Percentiles rank a stretch among this genome's conserved stretches.
These are phyloP conservation scores for Pulicaria dysenterica DNA, from an alignment of 129 eudicot species.

Conservation along the genomic window DNA sequence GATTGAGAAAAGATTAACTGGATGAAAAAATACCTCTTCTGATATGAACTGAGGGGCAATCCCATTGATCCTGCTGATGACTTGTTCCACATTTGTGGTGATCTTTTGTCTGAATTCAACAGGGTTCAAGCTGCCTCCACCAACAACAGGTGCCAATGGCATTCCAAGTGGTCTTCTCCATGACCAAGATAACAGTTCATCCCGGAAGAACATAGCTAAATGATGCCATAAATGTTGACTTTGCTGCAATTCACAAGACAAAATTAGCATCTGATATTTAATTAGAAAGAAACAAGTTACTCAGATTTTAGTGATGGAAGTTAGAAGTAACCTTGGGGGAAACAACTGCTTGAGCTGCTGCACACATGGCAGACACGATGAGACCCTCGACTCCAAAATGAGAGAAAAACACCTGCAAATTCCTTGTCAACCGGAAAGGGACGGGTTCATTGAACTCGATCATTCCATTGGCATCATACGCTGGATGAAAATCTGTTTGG, in stretches of 20 bases:
- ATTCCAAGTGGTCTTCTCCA: slow-evolving; percentile 94
- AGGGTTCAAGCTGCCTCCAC: slow-evolving; percentile 78
- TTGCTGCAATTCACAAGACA: slow-evolving; percentile 66
- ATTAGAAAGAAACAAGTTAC: too few relatives aligned
- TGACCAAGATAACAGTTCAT: slow-evolving; percentile 94
- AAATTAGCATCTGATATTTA: background rate
- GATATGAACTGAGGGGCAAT: slow-evolving; percentile 85
- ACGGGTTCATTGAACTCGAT: slow-evolving; percentile 96
- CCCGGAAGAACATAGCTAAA: slow-evolving; percentile 98
- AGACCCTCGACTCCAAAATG: slow-evolving; percentile 96
- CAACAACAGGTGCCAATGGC: slow-evolving; percentile 74
- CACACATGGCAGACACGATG: slow-evolving; percentile 90
- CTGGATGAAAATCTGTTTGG: slow-evolving; percentile 97
- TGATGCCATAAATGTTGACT: slow-evolving; percentile 94
- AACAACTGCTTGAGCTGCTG: slow-evolving; percentile 98
- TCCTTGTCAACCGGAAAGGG: slow-evolving; percentile 92
- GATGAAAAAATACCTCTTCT: slow-evolving; percentile 70
- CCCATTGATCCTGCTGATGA: slow-evolving; percentile 60
- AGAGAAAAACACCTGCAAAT: slow-evolving; percentile 92
- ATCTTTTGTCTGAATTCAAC: slow-evolving; percentile 81
- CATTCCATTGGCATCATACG: slow-evolving; percentile 96
- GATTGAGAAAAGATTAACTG: background rate
- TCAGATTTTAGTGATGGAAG: background rate
- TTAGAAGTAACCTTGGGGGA: slow-evolving; percentile 68
- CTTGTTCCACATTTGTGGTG: slow-evolving; percentile 83